These are phyloP conservation scores for Auricularia sp. DNA, from an alignment of 768 basidiomycete species.

Conservation along the genomic window DNA sequence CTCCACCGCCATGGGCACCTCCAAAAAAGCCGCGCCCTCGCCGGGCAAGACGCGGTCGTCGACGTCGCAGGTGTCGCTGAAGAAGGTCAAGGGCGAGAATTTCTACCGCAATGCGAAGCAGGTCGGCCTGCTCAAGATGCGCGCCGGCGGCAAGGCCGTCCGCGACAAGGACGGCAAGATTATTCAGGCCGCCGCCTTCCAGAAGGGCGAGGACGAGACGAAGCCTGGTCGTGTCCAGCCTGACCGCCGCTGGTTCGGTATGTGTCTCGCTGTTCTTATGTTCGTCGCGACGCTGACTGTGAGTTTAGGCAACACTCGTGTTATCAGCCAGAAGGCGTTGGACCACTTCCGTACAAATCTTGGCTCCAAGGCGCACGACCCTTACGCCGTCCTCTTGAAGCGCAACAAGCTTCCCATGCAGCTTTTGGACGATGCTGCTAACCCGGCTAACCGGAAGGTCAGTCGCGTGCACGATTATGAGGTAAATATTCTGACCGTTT, in stretches of 20 bases:
- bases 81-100: constrained; percentile 86
- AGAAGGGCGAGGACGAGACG: constrained; percentile 88
- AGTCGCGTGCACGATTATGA: constrained; percentile 6
- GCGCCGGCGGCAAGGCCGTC: constrained; percentile 84
- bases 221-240: constrained; percentile 88
- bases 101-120: constrained; percentile 96
- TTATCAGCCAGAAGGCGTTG: constrained; percentile 91
- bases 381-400: constrained; percentile 88
- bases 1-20: not conserved
- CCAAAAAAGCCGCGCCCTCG: not conserved
- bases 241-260: constrained; percentile 96
- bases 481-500: constrained; percentile 6
- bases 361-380: constrained; percentile 76
- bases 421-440: constrained; percentile 80
- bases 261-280: constrained; percentile 16
- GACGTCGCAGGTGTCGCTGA: constrained; percentile 29
- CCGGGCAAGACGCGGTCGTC: not conserved
- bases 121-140: constrained; percentile 78
- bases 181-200: constrained; percentile 86
- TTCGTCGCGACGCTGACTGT: not conserved
- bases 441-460: constrained; percentile 71
- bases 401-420: constrained; percentile 98
- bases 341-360: constrained; percentile 94
- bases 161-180: constrained; percentile 89
- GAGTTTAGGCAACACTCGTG: constrained; percentile 82